Percentiles rank a stretch among this genome's conserved stretches.
phyloP scores from a whole-genome alignment of 2,329 filamentous ascomycete species.

The Aaosphaeria arxii region DNA sequence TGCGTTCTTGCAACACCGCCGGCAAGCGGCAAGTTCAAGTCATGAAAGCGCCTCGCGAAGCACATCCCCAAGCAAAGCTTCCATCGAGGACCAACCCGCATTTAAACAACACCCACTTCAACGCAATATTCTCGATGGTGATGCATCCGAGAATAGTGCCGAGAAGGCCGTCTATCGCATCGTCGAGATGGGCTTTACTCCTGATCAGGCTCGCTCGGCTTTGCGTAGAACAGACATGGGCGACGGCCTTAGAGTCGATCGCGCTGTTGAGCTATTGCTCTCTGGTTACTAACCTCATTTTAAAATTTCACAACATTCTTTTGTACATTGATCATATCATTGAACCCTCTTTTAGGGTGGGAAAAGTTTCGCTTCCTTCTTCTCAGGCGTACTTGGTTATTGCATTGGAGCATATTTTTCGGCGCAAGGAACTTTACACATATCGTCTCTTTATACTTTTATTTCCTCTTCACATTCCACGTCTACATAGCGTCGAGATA shows the following conservation, averaged over 20 bases:
- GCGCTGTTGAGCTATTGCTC: slow-evolving; percentile 54
- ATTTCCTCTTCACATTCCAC: too few species aligned
- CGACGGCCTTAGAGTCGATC: slow-evolving; percentile 56
- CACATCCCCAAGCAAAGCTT: neutral
- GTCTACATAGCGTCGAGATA: neutral
- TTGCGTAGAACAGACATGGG: slow-evolving; percentile 59
- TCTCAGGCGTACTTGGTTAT: too few species aligned
- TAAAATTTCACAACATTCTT: too few species aligned
- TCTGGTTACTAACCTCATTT: too few species aligned
- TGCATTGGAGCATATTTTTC: too few species aligned
- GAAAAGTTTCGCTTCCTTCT: too few species aligned
- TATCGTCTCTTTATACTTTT: too few species aligned
- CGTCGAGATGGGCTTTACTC: slow-evolving; percentile 59
- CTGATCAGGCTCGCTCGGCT: slow-evolving; percentile 55
- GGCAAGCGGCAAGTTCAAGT: neutral
- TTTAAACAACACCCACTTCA: slow-evolving; percentile 33
- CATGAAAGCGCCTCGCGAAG: neutral
- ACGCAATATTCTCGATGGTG: slow-evolving; percentile 24
- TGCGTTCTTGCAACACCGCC: slow-evolving; percentile 10
- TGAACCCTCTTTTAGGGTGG: too few species aligned
- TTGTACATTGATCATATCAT: too few species aligned
- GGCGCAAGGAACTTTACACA: too few species aligned
- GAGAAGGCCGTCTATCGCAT: slow-evolving; percentile 57
- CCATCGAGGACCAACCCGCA: slow-evolving; percentile 9
- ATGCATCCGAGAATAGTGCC: slow-evolving; percentile 49